Evolutionary conservation across 1,139 yeast species (phyloP), one percentile per base, ranked within the genome.

Genomic region (Magnusiomyces magnusii): DNA sequence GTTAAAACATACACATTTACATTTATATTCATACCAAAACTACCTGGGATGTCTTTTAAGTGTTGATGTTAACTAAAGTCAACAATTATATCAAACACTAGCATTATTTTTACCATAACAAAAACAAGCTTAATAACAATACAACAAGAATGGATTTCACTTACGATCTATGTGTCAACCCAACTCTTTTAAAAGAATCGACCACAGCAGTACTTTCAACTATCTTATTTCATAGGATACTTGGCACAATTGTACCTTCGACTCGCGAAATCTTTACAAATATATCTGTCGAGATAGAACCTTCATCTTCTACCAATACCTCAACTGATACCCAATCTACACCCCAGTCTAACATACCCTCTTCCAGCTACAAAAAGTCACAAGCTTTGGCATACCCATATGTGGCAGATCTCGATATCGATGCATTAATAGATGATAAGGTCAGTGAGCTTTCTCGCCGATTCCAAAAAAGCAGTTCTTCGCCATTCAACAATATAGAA

Each of bases 181-280:
- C 72, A 28, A 66, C 68, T 57, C 68, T 69, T 55, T 64, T 71
- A 15, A 68, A 69, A 39, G 80, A 77, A 31, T 73, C 71, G 1
- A 67, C 73, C 23, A 68, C 68, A 59, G 75, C 77, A 70, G 71
- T 85, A 47, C 69, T 86, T 61, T 84, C 87, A 77, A 75, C 87
- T 1, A 81, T 87, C 34, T 81, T 87, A 70, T 87, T 87, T 69
- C 83, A 84, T 60, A 73, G 95, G 54, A 74, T 86, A 34, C 84
- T 87, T 69, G 92, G 92, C 0, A 80, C 86, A 1, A 76, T 86
- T 31, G 72, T 74, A 1, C 92, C 95, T 1, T 70, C 75, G 28
- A 78, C 80, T 1, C 72, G 69, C 0, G 80, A 76, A 59, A 71
- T 74, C 13, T 63, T 74, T 21, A 27, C 34, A 23, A 44, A 44